A percentile compares a stretch with the other conserved stretches of the same genome.
These are phyloP conservation scores for Ogataea henricii DNA, from an alignment of 805 yeast genomes.

Conservation along the genomic window DNA sequence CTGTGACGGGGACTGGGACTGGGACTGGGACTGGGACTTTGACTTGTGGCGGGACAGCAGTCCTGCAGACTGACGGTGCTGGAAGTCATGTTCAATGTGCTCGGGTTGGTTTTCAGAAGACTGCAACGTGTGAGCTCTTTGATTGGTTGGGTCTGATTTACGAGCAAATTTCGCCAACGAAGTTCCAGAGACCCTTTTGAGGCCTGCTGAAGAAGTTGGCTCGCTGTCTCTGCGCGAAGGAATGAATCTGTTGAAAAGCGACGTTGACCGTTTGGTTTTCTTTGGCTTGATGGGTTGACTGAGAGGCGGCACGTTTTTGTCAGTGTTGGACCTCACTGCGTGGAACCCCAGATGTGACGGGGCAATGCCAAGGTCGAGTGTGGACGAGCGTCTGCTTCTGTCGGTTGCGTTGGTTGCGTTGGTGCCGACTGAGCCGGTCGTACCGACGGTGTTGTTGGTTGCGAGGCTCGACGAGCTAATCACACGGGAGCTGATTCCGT, in stretches of 20 bases:
- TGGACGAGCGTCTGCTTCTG: constrained; percentile 10
- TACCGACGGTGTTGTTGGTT: neutral
- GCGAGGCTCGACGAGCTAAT: constrained; percentile 5
- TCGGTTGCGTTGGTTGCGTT: neutral
- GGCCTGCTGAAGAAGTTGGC: constrained; percentile 9
- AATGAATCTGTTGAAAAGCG: constrained; percentile 26
- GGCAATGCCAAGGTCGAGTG: constrained; percentile 19
- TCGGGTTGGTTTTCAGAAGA: neutral
- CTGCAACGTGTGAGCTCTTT: constrained; percentile 1
- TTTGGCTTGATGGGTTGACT: constrained; percentile 23
- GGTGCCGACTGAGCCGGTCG: neutral
- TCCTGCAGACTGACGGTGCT: neutral
- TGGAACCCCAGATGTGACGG: constrained; percentile 35
- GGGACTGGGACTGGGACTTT: constrained; percentile 6
- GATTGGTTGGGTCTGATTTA: constrained; percentile 18
- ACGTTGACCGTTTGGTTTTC: constrained; percentile 25
- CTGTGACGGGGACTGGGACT: too few species aligned
- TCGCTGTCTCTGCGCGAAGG: constrained; percentile 33
- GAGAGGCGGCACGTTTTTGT: constrained; percentile 20
- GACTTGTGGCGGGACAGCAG: neutral
- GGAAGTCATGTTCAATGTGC: neutral
- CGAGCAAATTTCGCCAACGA: constrained; percentile 9
- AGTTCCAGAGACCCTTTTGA: constrained; percentile 3
- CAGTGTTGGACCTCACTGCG: constrained; percentile 18
- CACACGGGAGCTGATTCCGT: constrained; percentile 4